Base-by-base conservation (phyloP, 331 rosid species). In the Malus hybrid region DNA sequence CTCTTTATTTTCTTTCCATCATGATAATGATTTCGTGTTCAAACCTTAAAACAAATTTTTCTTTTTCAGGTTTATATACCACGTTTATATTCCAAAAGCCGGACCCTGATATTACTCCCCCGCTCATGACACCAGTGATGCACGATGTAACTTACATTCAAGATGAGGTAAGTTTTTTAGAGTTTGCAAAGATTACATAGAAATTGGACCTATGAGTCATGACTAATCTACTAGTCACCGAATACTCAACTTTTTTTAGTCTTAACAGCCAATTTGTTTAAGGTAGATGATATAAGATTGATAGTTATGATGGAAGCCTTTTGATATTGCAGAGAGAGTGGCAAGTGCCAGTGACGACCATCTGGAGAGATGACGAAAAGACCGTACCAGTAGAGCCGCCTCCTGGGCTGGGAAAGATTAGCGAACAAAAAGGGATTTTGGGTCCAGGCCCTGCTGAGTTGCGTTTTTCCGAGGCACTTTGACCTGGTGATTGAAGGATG, bases 381-480 rank as follows among this genome's bases (percentile, higher is more conserved):
- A 82, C 68, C 67, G 90, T 68, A 11, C 88, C 68, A 13, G 58
- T 74, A 26, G 90, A 86, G 66, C 90, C 33, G 7, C 77, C 80
- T 12, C 73, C 78, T 50, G 92, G 93, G 39, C 82, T 93, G 69
- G 96, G 97, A 66, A 91, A 87, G 86, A 93, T 93, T 29, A 93
- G 96, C 53, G 97, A 93, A 78, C 97, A 93, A 70, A 93, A 91
- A 76, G 98, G 98, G 55, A 93, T 93, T 67, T 84, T 93, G 85
- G 98, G 98, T 65, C 98, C 97, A 63, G 98, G 98, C 75, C 98
- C 98, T 28, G 96, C 97, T 4, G 98, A 93, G 87, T 77, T 93
- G 73, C 95, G 97, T 67, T 93, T 87, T 78, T 78, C 97, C 0
- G 98, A 93, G 84, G 96, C 97, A 44, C 87, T 91, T 67, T 89